A percentile compares a stretch with the other conserved stretches of the same genome.
Evolutionary conservation across 805 yeast genomes (phyloP).

Genomic region (Brettanomyces bruxellensis): DNA sequence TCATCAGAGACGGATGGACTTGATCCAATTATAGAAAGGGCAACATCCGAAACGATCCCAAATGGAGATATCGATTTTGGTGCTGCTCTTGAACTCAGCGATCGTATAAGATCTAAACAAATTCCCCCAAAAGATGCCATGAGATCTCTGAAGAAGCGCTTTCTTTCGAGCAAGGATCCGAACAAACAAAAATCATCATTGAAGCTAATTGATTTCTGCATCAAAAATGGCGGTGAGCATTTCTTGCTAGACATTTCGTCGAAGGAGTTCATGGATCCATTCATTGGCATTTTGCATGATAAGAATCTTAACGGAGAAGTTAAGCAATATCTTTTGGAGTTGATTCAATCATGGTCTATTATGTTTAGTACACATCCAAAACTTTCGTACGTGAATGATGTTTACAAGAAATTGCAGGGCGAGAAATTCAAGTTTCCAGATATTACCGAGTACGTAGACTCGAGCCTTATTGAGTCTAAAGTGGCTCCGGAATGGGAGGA

Average conservation of each 20-base stretch:
- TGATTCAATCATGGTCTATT: slow-evolving; percentile 70
- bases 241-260: slow-evolving; percentile 72
- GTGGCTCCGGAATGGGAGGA: slow-evolving; percentile 99
- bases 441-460: slow-evolving; percentile 27
- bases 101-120: slow-evolving; percentile 72
- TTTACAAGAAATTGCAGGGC: slow-evolving; percentile 47
- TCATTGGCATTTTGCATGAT: slow-evolving; percentile 37
- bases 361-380: slow-evolving; percentile 64
- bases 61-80: slow-evolving; percentile 78
- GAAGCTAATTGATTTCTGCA: slow-evolving; percentile 74
- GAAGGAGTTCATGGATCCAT: slow-evolving; percentile 77
- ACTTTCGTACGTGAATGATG: slow-evolving; percentile 52
- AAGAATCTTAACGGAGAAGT: slow-evolving; percentile 38
- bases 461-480: slow-evolving; percentile 67
- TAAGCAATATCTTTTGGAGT: slow-evolving; percentile 47
- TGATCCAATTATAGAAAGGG: slow-evolving; percentile 59
- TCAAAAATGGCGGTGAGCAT: slow-evolving; percentile 87
- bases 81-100: slow-evolving; percentile 75
- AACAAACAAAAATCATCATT: slow-evolving; percentile 69
- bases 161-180: slow-evolving; percentile 56
- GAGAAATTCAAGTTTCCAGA: slow-evolving; percentile 66
- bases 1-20: slow-evolving; percentile 29
- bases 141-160: slow-evolving; percentile 71
- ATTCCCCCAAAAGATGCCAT: slow-evolving; percentile 75
- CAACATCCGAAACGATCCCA: slow-evolving; percentile 87